Percentiles rank a stretch among this genome's conserved stretches.
These are phyloP conservation scores for Scutellaria minor DNA, from an alignment of 257 asterid genomes.

Conservation along the genomic window DNA sequence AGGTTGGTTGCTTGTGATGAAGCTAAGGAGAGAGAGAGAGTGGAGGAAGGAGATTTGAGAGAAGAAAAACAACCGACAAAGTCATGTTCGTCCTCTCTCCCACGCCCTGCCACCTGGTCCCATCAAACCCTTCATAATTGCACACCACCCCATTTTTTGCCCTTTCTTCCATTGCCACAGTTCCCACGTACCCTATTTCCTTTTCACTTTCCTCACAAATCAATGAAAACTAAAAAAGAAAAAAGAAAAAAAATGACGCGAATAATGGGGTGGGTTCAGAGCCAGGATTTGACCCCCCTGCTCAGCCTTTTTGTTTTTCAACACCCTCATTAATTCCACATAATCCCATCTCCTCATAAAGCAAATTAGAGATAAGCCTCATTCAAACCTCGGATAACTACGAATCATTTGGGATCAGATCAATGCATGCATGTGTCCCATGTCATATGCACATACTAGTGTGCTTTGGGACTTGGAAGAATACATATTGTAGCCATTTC, in stretches of 20 bases:
- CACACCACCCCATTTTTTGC: constrained; percentile 38
- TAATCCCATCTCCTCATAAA: no score
- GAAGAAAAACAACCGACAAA: constrained; percentile 81
- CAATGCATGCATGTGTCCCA: no score
- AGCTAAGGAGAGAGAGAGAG: constrained; percentile 46
- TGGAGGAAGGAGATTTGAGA: no score
- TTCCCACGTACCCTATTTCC: constrained; percentile 12
- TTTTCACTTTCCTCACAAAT: constrained; percentile 12
- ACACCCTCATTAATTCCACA: constrained; percentile 34
- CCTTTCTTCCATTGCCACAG: constrained; percentile 3
- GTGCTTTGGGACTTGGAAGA: no score
- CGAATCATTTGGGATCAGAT: no score
- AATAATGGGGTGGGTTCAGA: constrained; percentile 28
- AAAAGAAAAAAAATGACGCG: constrained; percentile 22
- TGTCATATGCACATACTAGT: no score
- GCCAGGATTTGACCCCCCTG: constrained; percentile 43
- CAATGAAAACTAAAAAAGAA: not conserved
- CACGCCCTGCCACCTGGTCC: constrained; percentile 99
- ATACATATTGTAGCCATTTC: no score
- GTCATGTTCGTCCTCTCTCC: constrained; percentile 99
- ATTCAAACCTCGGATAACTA: no score
- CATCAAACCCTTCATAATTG: constrained; percentile 77
- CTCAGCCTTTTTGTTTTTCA: constrained; percentile 46
- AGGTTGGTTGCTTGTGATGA: constrained; percentile 94
- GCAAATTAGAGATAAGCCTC: no score